Percentiles rank a stretch among this genome's conserved stretches.
phyloP scores from a whole-genome alignment of 495 filamentous ascomycete genomes.

The Talaromyces nanjingensis region DNA sequence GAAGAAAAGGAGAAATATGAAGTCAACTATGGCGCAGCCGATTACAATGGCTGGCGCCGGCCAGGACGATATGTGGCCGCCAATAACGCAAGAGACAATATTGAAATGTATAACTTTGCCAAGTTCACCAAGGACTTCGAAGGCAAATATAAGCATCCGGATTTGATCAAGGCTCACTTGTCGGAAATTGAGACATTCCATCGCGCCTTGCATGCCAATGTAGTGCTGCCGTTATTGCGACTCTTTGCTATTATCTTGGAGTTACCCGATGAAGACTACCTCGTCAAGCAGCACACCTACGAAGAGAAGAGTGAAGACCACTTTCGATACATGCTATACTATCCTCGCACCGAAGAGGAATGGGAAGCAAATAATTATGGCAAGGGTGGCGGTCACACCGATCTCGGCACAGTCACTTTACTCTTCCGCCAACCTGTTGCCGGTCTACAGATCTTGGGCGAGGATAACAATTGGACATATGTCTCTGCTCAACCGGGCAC shows the following conservation, averaged over 20 bases:
- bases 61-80: constrained; percentile 21
- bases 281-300: constrained; percentile 40
- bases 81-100: constrained; percentile 30
- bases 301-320: constrained; percentile 42
- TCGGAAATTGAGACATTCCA: constrained; percentile 42
- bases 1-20: constrained; percentile 49
- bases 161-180: constrained; percentile 29
- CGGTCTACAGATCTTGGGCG: constrained; percentile 38
- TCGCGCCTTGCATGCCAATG: constrained; percentile 37
- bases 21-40: constrained; percentile 37
- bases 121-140: constrained; percentile 41
- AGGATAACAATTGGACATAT: constrained; percentile 22
- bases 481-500: constrained; percentile 25
- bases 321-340: constrained; percentile 48
- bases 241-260: constrained; percentile 46
- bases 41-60: constrained; percentile 33
- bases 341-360: constrained; percentile 32
- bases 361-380: constrained; percentile 30
- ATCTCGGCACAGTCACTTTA: constrained; percentile 34
- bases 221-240: constrained; percentile 45
- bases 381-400: constrained; percentile 31
- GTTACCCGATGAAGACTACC: constrained; percentile 41
- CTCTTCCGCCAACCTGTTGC: constrained; percentile 50
- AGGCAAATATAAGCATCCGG: constrained; percentile 29
- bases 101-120: constrained; percentile 46